Evolutionary conservation across 495 filamentous ascomycete species (phyloP), one percentile per base, ranked within the genome.

Genomic region (Penicillium silybi): DNA sequence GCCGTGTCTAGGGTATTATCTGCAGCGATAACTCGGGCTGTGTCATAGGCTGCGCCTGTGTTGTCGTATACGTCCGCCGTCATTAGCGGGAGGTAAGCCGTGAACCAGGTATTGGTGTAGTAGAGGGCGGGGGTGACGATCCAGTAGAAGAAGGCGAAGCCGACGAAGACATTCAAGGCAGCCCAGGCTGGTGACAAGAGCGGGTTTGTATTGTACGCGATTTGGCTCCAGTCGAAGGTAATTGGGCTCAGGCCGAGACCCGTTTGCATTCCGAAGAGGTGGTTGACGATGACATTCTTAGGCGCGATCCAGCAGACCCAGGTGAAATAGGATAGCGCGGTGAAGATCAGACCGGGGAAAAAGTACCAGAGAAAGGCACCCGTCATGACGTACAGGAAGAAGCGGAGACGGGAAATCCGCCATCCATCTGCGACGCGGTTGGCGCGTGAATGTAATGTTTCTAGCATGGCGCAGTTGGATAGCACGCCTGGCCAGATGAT

Each of bases 291-390:
- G 25, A 89, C 85, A 58, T 88, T 92, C 47, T 88, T 76, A 1
- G 89, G 89, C 0, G 83, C 84, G 59, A 92, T 89, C 89, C 90
- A 95, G 18, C 88, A 92, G 42, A 92, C 69, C 46, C 89, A 86
- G 59, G 82, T 92, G 72, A 95, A 95, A 59, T 92, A 92, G 62
- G 85, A 89, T 48, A 93, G 74, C 0, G 87, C 88, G 4, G 89
- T 89, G 65, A 92, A 81, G 41, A 93, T 72, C 7, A 95, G 72
- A 0, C 88, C 90, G 1, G 89, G 89, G 10, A 85, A 79, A 57
- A 81, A 85, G 62, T 92, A 95, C 72, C 90, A 95, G n/a, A 80
- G 47, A 46, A 79, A 82, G 2, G 73, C 69, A n/a, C 56, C 67
- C 3, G 69, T 42, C 15, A 77, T 80, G 20, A 84, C 58, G 13